A percentile compares a stretch with the other conserved stretches of the same genome.
These are phyloP conservation scores for Amanita rubescens DNA, from an alignment of 768 basidiomycete genomes.

Conservation along the genomic window DNA sequence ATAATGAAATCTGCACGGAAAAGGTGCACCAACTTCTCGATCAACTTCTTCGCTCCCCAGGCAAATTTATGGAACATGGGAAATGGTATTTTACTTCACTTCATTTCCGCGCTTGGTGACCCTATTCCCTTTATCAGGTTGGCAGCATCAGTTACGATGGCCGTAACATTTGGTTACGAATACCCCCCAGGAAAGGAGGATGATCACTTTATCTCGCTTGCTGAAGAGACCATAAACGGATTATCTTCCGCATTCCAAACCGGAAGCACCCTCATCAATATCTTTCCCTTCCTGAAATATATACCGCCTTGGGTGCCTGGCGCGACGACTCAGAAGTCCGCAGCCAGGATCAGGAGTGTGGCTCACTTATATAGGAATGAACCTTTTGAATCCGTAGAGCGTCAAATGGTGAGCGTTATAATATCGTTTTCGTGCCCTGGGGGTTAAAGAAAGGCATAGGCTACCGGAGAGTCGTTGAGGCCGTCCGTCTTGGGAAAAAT, in stretches of 20 bases:
- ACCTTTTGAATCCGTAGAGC: neutral
- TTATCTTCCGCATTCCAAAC: neutral
- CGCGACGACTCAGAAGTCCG: slow-evolving; percentile 3
- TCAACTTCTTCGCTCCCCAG: neutral
- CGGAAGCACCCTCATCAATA: slow-evolving; percentile 1
- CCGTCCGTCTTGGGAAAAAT: too few species aligned
- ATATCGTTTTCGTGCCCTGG: too few species aligned
- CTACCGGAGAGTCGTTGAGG: too few species aligned
- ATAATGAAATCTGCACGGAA: neutral
- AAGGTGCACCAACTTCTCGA: neutral
- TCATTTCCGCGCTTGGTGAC: too few species aligned
- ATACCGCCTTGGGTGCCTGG: slow-evolving; percentile 10
- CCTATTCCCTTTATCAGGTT: neutral
- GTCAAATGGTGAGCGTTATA: too few species aligned
- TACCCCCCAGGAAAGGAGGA: neutral
- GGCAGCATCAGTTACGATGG: neutral
- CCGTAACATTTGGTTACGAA: neutral
- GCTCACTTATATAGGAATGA: neutral
- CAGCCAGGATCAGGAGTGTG: neutral
- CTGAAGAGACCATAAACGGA: too few species aligned
- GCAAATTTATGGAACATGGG: neutral
- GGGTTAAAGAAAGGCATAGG: too few species aligned
- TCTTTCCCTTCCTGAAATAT: slow-evolving; percentile 1
- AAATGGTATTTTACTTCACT: neutral
- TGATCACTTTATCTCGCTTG: neutral